Conservation (phyloP, 1,139 yeast species). For the Geotrichum klebahnii region DNA sequence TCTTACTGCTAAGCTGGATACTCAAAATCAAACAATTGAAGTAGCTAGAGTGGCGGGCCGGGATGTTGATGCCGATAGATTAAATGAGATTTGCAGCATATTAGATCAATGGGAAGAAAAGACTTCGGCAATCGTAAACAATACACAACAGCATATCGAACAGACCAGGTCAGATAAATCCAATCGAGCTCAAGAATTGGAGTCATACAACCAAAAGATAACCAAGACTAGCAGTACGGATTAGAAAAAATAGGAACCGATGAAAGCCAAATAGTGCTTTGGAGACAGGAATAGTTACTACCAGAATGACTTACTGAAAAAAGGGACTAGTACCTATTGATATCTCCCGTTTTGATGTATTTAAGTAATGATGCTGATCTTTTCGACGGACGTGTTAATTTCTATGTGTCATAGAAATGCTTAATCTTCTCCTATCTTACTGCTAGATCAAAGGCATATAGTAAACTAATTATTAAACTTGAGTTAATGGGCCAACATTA, state of each 20-base stretch:
- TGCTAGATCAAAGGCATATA: too few species aligned
- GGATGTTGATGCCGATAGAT: conserved; percentile 25
- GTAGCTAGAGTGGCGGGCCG: conserved; percentile 28
- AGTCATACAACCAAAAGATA: conserved; percentile 2
- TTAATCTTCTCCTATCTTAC: too few species aligned
- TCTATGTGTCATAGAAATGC: too few species aligned
- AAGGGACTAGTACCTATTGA: too few species aligned
- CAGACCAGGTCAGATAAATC: conserved; percentile 2
- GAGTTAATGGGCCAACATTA: too few species aligned
- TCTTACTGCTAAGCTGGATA: conserved; percentile 30
- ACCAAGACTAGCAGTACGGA: too few species aligned
- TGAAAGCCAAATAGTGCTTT: neutral
- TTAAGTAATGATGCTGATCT: too few species aligned
- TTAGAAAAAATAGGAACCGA: neutral
- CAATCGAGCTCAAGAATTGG: neutral
- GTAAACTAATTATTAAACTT: too few species aligned
- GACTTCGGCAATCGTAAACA: neutral
- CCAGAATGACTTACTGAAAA: too few species aligned
- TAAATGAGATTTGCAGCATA: conserved; percentile 23
- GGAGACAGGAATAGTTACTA: too few species aligned
- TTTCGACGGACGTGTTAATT: too few species aligned
- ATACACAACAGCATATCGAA: conserved; percentile 9
- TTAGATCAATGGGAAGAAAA: conserved; percentile 18
- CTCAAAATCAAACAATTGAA: conserved; percentile 26
- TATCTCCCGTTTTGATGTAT: too few species aligned